A percentile compares a stretch with the other conserved stretches of the same genome.
Evolutionary conservation across 176 grass and related monocot genomes (phyloP).

Genomic region (Pharus latifolius): DNA sequence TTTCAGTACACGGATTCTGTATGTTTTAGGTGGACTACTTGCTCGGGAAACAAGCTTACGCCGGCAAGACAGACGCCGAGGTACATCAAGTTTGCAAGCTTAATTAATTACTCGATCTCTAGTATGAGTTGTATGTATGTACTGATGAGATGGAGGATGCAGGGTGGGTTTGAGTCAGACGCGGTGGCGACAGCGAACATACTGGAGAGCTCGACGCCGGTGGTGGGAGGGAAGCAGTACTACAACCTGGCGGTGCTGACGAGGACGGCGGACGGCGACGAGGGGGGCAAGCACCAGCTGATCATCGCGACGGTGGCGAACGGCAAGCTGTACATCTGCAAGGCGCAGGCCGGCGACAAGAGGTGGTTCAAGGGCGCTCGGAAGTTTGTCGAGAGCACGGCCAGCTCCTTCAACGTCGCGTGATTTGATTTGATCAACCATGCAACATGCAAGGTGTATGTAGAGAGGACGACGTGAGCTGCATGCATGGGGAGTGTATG

Average conservation of each 20-base stretch:
- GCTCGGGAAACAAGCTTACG: constrained; percentile 64
- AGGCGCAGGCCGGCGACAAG: constrained; percentile 95
- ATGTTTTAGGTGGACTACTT: constrained; percentile 57
- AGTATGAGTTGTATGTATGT: background rate
- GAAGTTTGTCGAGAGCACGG: constrained; percentile 73
- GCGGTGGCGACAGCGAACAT: constrained; percentile 85
- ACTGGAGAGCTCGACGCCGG: constrained; percentile 40
- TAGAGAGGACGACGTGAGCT: too few relatives aligned
- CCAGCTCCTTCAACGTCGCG: constrained; percentile 70
- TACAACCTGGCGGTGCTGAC: constrained; percentile 86
- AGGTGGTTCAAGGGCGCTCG: constrained; percentile 94
- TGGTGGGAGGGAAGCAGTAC: constrained; percentile 67
- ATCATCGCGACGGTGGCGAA: constrained; percentile 61
- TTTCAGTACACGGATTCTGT: too few relatives aligned
- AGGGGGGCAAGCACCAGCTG: constrained; percentile 88
- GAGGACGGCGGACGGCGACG: constrained; percentile 83
- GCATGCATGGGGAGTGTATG: background rate
- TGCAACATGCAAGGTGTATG: too few relatives aligned
- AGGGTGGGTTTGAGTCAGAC: constrained; percentile 79
- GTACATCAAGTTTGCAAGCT: background rate
- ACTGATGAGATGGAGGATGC: background rate
- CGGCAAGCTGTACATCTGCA: constrained; percentile 92
- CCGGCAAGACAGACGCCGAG: constrained; percentile 82
- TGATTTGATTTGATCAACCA: constrained; percentile 15
- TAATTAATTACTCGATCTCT: too few relatives aligned